These are phyloP conservation scores for Podospora fimiseda DNA, from an alignment of 495 filamentous ascomycete genomes.

Conservation along the genomic window DNA sequence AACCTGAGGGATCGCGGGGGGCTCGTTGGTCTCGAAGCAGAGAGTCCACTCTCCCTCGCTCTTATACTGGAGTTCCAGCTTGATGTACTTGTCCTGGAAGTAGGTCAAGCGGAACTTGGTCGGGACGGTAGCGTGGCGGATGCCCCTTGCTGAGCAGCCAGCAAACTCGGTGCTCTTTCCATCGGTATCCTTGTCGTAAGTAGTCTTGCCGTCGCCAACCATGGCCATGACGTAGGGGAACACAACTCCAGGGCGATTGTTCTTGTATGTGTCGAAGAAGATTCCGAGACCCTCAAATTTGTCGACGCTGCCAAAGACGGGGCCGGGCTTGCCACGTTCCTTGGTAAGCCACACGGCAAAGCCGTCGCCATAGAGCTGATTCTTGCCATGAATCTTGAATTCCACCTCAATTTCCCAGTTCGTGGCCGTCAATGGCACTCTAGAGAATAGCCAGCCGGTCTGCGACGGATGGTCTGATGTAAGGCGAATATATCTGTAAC, in stretches of 20 bases:
- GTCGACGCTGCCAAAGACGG: conserved; percentile 85
- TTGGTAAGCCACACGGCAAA: conserved; percentile 99
- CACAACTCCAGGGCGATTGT: conserved; percentile 88
- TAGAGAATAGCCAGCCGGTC: conserved; percentile 86
- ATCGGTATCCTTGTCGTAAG: conserved; percentile 91
- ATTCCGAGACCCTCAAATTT: conserved; percentile 91
- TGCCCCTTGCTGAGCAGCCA: conserved; percentile 89
- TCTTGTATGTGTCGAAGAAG: conserved; percentile 99
- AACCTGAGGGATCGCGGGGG: conserved; percentile 77
- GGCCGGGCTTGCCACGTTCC: conserved; percentile 71
- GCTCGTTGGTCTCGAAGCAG: conserved; percentile 74
- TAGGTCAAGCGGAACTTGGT: conserved; percentile 89
- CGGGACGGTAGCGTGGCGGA: conserved; percentile 67
- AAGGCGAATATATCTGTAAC: conserved; percentile 76
- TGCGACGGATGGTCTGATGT: conserved; percentile 86
- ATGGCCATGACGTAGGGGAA: conserved; percentile 99
- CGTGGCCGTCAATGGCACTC: conserved; percentile 90
- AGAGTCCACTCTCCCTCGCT: conserved; percentile 76
- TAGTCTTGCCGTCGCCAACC: conserved; percentile 82
- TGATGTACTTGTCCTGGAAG: conserved; percentile 91
- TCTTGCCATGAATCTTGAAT: conserved; percentile 79
- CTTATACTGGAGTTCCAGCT: conserved; percentile 92
- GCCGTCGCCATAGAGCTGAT: conserved; percentile 82
- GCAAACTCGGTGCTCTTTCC: conserved; percentile 89
- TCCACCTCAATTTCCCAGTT: conserved; percentile 99